phyloP scores from a whole-genome alignment of 2,329 filamentous ascomycete genomes.

The Colletotrichum tropicicola region DNA sequence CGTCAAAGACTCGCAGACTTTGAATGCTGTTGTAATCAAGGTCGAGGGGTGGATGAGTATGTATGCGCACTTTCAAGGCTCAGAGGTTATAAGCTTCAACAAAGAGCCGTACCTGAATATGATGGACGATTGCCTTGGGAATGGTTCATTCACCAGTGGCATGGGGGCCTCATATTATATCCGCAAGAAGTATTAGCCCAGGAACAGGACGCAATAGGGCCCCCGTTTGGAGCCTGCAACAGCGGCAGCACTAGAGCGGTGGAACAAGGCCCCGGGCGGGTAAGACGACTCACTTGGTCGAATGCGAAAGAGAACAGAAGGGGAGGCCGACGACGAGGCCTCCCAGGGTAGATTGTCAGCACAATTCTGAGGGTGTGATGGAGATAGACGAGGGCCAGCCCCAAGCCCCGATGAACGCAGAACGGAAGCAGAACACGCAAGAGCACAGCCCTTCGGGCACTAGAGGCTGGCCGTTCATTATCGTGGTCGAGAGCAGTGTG shows the following conservation, averaged over 20 bases:
- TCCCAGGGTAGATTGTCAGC: background rate
- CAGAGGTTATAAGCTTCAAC: too few species aligned
- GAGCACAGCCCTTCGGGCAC: background rate
- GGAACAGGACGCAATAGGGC: background rate
- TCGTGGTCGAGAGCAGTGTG: background rate
- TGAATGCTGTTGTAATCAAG: too few species aligned
- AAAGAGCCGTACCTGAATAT: too few species aligned
- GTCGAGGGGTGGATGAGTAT: background rate
- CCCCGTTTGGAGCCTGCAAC: background rate
- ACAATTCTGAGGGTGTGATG: background rate
- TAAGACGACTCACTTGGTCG: background rate
- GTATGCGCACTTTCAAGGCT: too few species aligned
- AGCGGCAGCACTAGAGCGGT: background rate
- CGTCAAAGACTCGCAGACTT: too few species aligned
- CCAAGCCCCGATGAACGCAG: background rate
- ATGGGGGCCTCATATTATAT: background rate
- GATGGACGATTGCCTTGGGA: too few species aligned
- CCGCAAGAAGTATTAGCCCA: background rate
- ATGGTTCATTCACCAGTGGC: too few species aligned
- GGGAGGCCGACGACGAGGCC: background rate
- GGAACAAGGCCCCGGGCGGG: background rate
- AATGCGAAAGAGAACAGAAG: background rate
- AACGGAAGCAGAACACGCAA: background rate
- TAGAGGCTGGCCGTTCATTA: background rate
- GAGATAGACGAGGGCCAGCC: background rate